Base-by-base conservation (phyloP, 2,329 filamentous ascomycete genomes). In the Pseudovirgaria hyperparasitica region DNA sequence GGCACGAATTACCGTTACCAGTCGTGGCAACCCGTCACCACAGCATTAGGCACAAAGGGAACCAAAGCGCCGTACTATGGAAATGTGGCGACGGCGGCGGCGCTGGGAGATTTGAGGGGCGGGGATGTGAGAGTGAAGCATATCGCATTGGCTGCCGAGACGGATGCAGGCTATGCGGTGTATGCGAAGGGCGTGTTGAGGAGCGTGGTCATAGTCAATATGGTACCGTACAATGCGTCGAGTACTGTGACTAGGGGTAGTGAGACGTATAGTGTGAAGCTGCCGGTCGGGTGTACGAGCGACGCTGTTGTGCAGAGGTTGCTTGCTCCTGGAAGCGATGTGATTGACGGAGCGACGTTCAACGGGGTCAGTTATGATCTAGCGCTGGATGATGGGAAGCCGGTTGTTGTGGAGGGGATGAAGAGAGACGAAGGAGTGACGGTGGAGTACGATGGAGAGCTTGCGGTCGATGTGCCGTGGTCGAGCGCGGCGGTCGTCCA, bases 31-130 rank as follows among this genome's bases (percentile, higher is more conserved):
- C 70, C 72, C 0, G 39, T 74, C 23, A 40, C 52, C 4, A 74
- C 70, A 1, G 43, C 53, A 25, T 55, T 56, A 9, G 62, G 63
- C 0, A 51, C 54, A 6, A 54, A 60, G 2, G 72, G 70, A 9
- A 76, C 71, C 12, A 75, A 73, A 41, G 54, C 72, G 0, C 71
- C 72, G 0, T 79, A 75, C 45, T 77, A 78, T 38, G 72, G 69
- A 10, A 70, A 68, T 43, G 52, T 75, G 10, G 65, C 64, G 17
- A 67, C 70, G 2, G 70, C 72, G 1, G 60, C 63, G 2, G 66
- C 72, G 38, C 45, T 77, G 3, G 62, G 65, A 2, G 46, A 64
- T 30, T 39, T 58, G 7, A 42, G 37, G 4, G 30, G 33, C 4
- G 34, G 35, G 13, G 36, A 50, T 9, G 55, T 65, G 3, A 55